Conservation (phyloP, 805 yeast genomes). For the Metschnikowia peoriensis region DNA sequence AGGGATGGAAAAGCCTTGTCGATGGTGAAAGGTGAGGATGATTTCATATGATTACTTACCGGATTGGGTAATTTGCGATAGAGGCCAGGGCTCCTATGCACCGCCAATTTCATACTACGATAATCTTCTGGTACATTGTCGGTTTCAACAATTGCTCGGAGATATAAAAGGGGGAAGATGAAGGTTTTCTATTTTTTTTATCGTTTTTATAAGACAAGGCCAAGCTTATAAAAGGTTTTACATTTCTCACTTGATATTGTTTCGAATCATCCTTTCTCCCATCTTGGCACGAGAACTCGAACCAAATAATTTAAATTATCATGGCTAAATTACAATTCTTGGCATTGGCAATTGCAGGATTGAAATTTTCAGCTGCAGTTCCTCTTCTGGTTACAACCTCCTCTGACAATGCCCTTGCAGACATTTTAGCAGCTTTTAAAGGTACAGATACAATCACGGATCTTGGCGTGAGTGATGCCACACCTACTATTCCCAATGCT, state of each 20-base stretch:
- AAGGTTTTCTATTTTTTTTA: neutral
- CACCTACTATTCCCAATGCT: neutral
- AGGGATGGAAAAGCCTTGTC: too few relatives aligned
- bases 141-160: too few relatives aligned
- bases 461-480: neutral
- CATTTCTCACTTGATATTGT: too few relatives aligned
- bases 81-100: neutral
- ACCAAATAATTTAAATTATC: neutral
- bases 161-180: too few relatives aligned
- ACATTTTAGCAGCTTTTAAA: slow-evolving; percentile 4
- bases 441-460: slow-evolving; percentile 2
- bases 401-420: slow-evolving; percentile 1
- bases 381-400: slow-evolving; percentile 7
- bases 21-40: neutral
- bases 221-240: neutral
- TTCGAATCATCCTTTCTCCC: too few relatives aligned
- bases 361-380: neutral
- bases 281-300: too few relatives aligned
- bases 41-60: neutral
- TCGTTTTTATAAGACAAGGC: too few relatives aligned
- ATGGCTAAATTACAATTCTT: slow-evolving; percentile 2
- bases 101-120: too few relatives aligned
- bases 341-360: slow-evolving; percentile 1
- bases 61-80: slow-evolving; percentile 1
- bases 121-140: too few relatives aligned